A percentile compares a stretch with the other conserved stretches of the same genome.
Conservation (phyloP, 257 asterid species). For the Salvia hispanica region DNA sequence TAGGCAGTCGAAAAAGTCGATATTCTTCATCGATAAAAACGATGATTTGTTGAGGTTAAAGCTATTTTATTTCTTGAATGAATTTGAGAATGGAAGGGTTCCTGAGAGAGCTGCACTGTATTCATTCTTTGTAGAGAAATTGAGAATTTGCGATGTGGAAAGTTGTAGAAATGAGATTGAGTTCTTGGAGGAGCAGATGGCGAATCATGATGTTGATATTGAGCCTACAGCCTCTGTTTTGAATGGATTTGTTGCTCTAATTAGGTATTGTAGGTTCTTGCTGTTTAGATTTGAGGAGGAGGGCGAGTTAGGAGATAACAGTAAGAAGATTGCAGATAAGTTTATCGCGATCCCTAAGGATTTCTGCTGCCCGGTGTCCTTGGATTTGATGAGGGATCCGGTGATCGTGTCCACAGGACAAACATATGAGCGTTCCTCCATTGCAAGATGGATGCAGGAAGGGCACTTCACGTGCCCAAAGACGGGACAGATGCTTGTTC, state of each 20-base stretch:
- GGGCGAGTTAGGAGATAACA: slow-evolving; percentile 45
- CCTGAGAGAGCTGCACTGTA: slow-evolving; percentile 51
- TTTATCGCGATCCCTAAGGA: slow-evolving; percentile 67
- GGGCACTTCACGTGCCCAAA: slow-evolving; percentile 82
- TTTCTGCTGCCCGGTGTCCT: slow-evolving; percentile 71
- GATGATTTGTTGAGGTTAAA: slow-evolving; percentile 65
- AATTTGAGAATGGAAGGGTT: slow-evolving; percentile 59
- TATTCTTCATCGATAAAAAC: slow-evolving; percentile 48
- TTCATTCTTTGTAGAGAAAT: slow-evolving; percentile 50
- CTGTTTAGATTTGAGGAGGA: slow-evolving; percentile 76
- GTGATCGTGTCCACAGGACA: slow-evolving; percentile 87
- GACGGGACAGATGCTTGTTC: slow-evolving; percentile 74
- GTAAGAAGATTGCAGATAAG: slow-evolving; percentile 60
- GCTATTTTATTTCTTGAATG: slow-evolving; percentile 64
- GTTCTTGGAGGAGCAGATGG: slow-evolving; percentile 82
- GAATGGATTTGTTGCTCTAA: slow-evolving; percentile 68
- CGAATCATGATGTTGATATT: slow-evolving; percentile 67
- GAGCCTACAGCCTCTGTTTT: slow-evolving; percentile 68
- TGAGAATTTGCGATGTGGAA: slow-evolving; percentile 54
- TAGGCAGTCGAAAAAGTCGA: slow-evolving; percentile 61
- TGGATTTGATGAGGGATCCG: slow-evolving; percentile 90
- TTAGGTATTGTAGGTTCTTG: slow-evolving; percentile 71
- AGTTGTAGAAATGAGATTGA: slow-evolving; percentile 74
- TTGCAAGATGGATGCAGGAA: slow-evolving; percentile 83
- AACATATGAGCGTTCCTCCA: slow-evolving; percentile 78